Evolutionary conservation across 768 basidiomycete genomes (phyloP).

Genomic region (Austroboletus eburneus): DNA sequence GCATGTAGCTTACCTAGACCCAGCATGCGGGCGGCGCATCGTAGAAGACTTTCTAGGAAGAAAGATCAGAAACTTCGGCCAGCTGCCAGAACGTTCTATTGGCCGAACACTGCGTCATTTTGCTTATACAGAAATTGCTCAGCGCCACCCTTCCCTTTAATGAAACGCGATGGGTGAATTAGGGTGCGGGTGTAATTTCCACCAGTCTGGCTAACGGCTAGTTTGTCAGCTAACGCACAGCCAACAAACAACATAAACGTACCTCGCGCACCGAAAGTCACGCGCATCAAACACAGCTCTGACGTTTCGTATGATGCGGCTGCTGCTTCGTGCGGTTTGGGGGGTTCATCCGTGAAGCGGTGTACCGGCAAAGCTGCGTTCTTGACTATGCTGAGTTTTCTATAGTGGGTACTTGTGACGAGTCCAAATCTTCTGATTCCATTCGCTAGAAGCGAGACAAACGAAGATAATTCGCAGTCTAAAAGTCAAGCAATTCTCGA

Average conservation of each 20-base stretch:
- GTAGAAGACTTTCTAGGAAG: slow-evolving; percentile 11
- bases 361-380: slow-evolving; percentile 2
- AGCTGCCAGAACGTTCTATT: slow-evolving; percentile 7
- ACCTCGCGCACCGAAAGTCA: slow-evolving; percentile 18
- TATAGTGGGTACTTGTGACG: slow-evolving; percentile 1
- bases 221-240: slow-evolving; percentile 28
- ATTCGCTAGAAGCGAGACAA: slow-evolving; percentile 8
- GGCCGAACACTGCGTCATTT: slow-evolving; percentile 9
- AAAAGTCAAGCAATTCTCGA: slow-evolving; percentile 8
- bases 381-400: slow-evolving; percentile 3
- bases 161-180: slow-evolving; percentile 14
- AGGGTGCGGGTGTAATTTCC: slow-evolving; percentile 21
- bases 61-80: slow-evolving; percentile 11
- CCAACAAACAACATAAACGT: slow-evolving; percentile 5
- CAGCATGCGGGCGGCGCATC: slow-evolving; percentile 3
- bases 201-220: slow-evolving; percentile 13
- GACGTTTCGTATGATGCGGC: slow-evolving; percentile 9
- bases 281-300: slow-evolving; percentile 11
- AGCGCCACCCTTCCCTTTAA: slow-evolving; percentile 18
- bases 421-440: slow-evolving; percentile 12
- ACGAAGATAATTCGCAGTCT: slow-evolving; percentile 5
- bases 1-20: slow-evolving; percentile 13
- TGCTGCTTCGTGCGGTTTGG: background rate
- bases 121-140: slow-evolving; percentile 8
- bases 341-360: slow-evolving; percentile 9